Conservation (phyloP, 148 eudicot species). For the Rhododendron mucronatum region DNA sequence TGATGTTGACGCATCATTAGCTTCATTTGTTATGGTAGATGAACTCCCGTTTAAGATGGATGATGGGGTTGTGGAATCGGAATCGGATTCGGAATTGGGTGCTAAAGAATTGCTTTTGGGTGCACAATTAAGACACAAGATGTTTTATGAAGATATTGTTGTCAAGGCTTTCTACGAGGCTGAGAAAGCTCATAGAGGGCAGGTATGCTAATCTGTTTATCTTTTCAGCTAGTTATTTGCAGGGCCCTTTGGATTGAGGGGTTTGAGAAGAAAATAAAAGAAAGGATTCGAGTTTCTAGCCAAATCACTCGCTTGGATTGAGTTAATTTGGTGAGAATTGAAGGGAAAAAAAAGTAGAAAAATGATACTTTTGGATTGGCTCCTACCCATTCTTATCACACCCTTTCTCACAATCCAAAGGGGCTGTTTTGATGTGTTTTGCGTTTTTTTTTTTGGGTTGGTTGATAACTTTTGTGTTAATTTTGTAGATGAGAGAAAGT, state of each 20-base stretch:
- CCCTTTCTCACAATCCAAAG: not conserved
- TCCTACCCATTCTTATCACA: not conserved
- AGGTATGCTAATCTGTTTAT: conserved; percentile 37
- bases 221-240: not conserved
- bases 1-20: conserved; percentile 22
- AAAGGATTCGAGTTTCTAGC: not conserved
- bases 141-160: conserved; percentile 66
- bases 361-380: not conserved
- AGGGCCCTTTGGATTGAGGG: not conserved
- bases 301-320: not conserved
- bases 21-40: conserved; percentile 25
- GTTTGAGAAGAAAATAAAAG: not conserved
- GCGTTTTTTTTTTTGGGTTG: not conserved
- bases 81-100: conserved; percentile 20
- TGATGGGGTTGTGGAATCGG: conserved; percentile 32
- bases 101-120: conserved; percentile 57
- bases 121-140: conserved; percentile 63
- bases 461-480: conserved; percentile 12
- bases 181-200: conserved; percentile 95
- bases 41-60: conserved; percentile 81
- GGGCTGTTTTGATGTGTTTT: not conserved
- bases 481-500: conserved; percentile 70
- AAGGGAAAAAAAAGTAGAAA: not conserved
- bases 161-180: conserved; percentile 86
- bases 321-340: not conserved